Evolutionary conservation across 306 rosid species (phyloP).

Genomic region (Vachellia pachyceras): DNA sequence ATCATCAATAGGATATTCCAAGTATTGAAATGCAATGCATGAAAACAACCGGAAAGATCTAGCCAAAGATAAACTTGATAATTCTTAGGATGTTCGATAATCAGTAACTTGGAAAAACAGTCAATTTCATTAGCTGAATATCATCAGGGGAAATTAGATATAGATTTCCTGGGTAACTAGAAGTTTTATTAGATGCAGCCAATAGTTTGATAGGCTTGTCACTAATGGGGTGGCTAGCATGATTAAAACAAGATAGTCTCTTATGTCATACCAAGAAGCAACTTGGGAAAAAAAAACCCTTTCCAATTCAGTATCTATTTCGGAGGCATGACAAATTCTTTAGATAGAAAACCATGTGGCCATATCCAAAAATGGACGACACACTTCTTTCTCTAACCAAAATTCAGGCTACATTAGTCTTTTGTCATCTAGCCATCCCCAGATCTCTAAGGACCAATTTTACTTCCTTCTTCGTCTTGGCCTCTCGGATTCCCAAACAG

Average conservation of each 20-base stretch:
- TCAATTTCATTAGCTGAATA: neutral
- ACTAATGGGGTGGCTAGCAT: neutral
- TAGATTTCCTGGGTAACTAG: conserved; percentile 2
- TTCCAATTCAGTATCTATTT: conserved; percentile 19
- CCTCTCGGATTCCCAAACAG: conserved; percentile 9
- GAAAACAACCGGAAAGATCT: conserved; percentile 12
- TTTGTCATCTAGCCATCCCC: conserved; percentile 35
- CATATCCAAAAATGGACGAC: conserved; percentile 22
- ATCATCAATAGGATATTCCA: conserved; percentile 14
- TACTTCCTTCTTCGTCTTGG: conserved; percentile 10
- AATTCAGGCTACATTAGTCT: neutral
- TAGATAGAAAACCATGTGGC: neutral
- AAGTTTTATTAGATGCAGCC: conserved; percentile 36
- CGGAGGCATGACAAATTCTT: conserved; percentile 7
- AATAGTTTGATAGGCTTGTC: neutral
- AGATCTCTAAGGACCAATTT: conserved; percentile 45
- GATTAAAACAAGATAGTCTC: neutral
- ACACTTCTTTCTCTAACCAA: conserved; percentile 30
- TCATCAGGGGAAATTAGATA: neutral
- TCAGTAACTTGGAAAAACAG: neutral
- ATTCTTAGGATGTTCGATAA: neutral
- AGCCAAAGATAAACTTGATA: conserved; percentile 15
- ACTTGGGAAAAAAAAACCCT: conserved; percentile 3
- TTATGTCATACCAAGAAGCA: conserved; percentile 27
- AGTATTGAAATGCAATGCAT: conserved; percentile 11